These are phyloP conservation scores for Globisporangium echinulatum DNA, from an alignment of 352 stramenopile species.

Conservation along the genomic window DNA sequence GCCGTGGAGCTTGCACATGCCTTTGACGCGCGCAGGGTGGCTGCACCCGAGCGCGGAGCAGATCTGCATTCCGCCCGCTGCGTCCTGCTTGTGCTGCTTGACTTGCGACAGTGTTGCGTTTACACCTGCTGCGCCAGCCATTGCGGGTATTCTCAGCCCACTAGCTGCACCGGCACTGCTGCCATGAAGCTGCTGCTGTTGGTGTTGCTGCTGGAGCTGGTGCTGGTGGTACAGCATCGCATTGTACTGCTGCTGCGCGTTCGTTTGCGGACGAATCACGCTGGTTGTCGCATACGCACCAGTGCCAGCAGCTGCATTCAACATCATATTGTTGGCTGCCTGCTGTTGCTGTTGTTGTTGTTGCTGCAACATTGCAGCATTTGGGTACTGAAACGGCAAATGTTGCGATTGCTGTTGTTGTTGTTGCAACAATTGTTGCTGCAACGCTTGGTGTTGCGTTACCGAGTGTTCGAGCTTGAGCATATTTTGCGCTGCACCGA, in stretches of 20 bases:
- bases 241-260: slow-evolving; percentile 47
- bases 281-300: not conserved
- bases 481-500: slow-evolving; percentile 13
- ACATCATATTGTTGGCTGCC: slow-evolving; percentile 40
- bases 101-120: slow-evolving; percentile 30
- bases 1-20: slow-evolving; percentile 84
- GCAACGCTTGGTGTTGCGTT: slow-evolving; percentile 32
- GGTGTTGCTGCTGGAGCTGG: slow-evolving; percentile 40
- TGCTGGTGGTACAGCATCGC: slow-evolving; percentile 27
- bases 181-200: slow-evolving; percentile 18
- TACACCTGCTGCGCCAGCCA: slow-evolving; percentile 21
- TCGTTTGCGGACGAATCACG: slow-evolving; percentile 5
- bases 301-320: slow-evolving; percentile 21
- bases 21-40: slow-evolving; percentile 70
- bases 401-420: slow-evolving; percentile 49
- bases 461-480: slow-evolving; percentile 37
- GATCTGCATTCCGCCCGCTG: slow-evolving; percentile 42
- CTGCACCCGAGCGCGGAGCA: slow-evolving; percentile 76
- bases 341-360: slow-evolving; percentile 9
- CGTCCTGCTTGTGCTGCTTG: slow-evolving; percentile 53
- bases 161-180: slow-evolving; percentile 14
- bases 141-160: slow-evolving; percentile 24
- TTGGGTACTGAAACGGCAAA: slow-evolving; percentile 42
- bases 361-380: slow-evolving; percentile 34
- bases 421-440: slow-evolving; percentile 51